Conservation (phyloP, 2,329 filamentous ascomycete genomes). For the Paecilomyces formosus region DNA sequence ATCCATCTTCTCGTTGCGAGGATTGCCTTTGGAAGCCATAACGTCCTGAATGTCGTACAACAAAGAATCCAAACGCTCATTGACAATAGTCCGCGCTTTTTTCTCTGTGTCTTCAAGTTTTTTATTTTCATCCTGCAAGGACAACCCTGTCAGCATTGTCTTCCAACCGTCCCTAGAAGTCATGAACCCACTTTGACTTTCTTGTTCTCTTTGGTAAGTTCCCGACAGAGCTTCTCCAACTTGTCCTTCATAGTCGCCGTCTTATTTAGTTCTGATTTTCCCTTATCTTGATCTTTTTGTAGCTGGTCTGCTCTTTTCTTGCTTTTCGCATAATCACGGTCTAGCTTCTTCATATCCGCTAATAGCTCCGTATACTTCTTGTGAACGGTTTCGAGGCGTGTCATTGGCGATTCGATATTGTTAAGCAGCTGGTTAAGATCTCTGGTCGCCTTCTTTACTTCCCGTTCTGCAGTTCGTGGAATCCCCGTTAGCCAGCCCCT, state of each 20-base stretch:
- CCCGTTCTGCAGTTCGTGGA: slow-evolving; percentile 57
- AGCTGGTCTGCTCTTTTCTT: slow-evolving; percentile 91
- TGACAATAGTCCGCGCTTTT: slow-evolving; percentile 71
- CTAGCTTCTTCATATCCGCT: slow-evolving; percentile 89
- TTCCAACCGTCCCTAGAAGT: background rate
- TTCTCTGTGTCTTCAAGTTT: slow-evolving; percentile 81
- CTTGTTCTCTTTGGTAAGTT: slow-evolving; percentile 95
- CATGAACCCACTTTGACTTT: slow-evolving; percentile 71
- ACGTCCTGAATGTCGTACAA: slow-evolving; percentile 81
- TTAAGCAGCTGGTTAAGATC: slow-evolving; percentile 78
- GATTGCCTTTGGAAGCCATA: slow-evolving; percentile 77
- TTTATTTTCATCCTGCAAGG: slow-evolving; percentile 75
- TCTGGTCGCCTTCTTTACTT: slow-evolving; percentile 88
- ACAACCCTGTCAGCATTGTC: slow-evolving; percentile 10
- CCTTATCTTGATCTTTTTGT: slow-evolving; percentile 93
- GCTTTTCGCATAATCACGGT: slow-evolving; percentile 89
- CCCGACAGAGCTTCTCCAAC: slow-evolving; percentile 88
- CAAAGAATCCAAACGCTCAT: slow-evolving; percentile 73
- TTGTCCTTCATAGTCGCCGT: slow-evolving; percentile 90
- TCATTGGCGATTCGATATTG: slow-evolving; percentile 84
- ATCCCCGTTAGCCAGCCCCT: background rate
- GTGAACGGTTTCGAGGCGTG: slow-evolving; percentile 83
- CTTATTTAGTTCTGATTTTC: slow-evolving; percentile 80
- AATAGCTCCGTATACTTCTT: slow-evolving; percentile 87
- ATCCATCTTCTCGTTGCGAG: slow-evolving; percentile 71